These are phyloP conservation scores for Coprinellus micaceus DNA, from an alignment of 768 basidiomycete species.

Conservation along the genomic window DNA sequence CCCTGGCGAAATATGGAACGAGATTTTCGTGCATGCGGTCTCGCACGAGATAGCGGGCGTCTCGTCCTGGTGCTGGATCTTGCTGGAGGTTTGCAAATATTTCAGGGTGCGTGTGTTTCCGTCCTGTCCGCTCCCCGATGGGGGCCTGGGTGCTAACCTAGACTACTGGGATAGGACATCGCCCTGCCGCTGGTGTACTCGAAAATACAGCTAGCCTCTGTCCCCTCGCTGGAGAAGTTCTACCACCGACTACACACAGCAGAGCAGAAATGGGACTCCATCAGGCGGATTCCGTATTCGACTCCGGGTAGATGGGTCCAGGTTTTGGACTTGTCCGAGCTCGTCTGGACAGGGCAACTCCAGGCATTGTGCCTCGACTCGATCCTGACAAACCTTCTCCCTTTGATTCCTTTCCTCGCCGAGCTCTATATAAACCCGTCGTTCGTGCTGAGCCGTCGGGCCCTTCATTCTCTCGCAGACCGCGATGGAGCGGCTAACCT, in stretches of 20 bases:
- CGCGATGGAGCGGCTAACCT: constrained; percentile 51
- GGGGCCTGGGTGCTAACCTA: neutral
- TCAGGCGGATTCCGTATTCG: constrained; percentile 82
- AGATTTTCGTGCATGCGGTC: constrained; percentile 47
- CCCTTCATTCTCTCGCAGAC: constrained; percentile 45
- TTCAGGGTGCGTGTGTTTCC: constrained; percentile 39
- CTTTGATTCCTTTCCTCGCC: constrained; percentile 62
- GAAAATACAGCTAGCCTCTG: constrained; percentile 41
- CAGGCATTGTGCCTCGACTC: constrained; percentile 58
- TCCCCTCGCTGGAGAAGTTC: constrained; percentile 52
- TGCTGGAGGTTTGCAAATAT: constrained; percentile 41
- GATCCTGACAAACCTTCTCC: constrained; percentile 60
- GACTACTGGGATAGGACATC: constrained; percentile 44
- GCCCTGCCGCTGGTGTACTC: constrained; percentile 65
- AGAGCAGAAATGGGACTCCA: constrained; percentile 84
- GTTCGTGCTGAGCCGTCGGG: constrained; percentile 59
- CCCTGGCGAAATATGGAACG: constrained; percentile 69
- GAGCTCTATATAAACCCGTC: constrained; percentile 51
- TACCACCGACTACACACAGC: constrained; percentile 52
- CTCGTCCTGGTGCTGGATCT: constrained; percentile 28
- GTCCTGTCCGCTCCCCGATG: no score
- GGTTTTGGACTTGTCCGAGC: constrained; percentile 61
- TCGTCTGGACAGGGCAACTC: constrained; percentile 41
- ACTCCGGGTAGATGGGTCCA: constrained; percentile 87
- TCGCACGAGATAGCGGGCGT: constrained; percentile 18